A percentile compares a stretch with the other conserved stretches of the same genome.
These are phyloP conservation scores for Boletus coccyginus DNA, from an alignment of 768 basidiomycete species.

Conservation along the genomic window DNA sequence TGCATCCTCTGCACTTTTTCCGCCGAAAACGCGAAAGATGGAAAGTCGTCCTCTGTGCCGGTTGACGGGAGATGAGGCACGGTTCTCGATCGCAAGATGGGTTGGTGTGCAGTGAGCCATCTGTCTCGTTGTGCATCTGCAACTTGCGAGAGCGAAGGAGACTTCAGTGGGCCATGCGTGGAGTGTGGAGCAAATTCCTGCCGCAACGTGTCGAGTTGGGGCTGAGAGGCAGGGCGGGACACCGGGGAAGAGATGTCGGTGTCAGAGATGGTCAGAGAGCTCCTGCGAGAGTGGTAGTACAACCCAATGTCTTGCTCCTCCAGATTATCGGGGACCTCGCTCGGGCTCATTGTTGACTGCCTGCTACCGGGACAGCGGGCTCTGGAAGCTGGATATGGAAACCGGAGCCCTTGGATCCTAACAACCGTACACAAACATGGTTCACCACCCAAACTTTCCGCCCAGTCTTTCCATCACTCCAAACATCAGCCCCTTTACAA, in stretches of 20 bases:
- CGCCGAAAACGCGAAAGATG: conserved; percentile 45
- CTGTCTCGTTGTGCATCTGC: conserved; percentile 15
- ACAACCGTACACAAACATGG: conserved; percentile 12
- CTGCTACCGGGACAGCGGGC: not conserved
- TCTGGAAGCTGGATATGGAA: not conserved
- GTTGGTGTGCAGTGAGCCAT: conserved; percentile 16
- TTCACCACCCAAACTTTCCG: conserved; percentile 43
- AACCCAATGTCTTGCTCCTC: conserved; percentile 32
- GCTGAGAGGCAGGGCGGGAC: conserved; percentile 19
- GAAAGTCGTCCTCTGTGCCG: conserved; percentile 37
- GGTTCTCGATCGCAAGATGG: conserved; percentile 45
- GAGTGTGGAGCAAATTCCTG: not conserved
- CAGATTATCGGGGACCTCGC: conserved; percentile 7
- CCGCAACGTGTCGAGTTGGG: conserved; percentile 2
- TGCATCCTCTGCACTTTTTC: conserved; percentile 49
- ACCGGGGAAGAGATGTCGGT: conserved; percentile 19
- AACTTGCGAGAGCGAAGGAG: conserved; percentile 35
- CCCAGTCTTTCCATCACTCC: conserved; percentile 41
- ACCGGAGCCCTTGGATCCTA: not conserved
- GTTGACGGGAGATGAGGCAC: conserved; percentile 39
- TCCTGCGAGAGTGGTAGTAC: conserved; percentile 23
- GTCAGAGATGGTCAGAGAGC: conserved; percentile 24
- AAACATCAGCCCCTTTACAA: not conserved
- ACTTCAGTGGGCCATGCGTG: conserved; percentile 23
- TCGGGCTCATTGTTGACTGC: conserved; percentile 7